Conservation (phyloP, 2,329 filamentous ascomycete genomes). For the Cercospora citrullina region DNA sequence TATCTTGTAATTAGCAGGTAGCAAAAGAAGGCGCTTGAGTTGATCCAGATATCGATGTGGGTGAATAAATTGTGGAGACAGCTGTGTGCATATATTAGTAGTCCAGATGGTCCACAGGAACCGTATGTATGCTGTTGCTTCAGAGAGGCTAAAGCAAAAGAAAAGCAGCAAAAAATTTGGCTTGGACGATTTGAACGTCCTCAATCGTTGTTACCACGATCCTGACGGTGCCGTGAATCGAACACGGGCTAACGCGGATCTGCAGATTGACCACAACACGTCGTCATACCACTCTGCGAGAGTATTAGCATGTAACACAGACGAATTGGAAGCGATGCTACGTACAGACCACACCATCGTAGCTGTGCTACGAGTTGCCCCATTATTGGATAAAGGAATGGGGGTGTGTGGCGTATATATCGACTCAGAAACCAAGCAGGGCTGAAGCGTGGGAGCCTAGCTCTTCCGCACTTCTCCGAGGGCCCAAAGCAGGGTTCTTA, state of each 20-base stretch:
- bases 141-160: too few species aligned
- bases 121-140: too few species aligned
- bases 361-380: neutral
- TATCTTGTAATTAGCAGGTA: too few species aligned
- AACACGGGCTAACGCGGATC: conserved; percentile 9
- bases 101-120: too few species aligned
- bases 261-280: conserved; percentile 3
- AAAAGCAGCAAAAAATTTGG: neutral
- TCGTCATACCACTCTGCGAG: neutral
- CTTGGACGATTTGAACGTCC: neutral
- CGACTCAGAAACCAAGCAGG: too few species aligned
- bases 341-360: neutral
- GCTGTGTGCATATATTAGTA: too few species aligned
- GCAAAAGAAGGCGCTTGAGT: too few species aligned
- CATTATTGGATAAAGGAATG: neutral
- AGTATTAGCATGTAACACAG: neutral
- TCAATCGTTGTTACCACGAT: neutral
- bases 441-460: too few species aligned
- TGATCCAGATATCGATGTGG: too few species aligned
- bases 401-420: neutral
- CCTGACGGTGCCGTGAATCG: conserved; percentile 1
- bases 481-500: too few species aligned
- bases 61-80: too few species aligned
- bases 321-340: neutral
- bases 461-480: too few species aligned